Base-by-base conservation (phyloP, 2,329 filamentous ascomycete species). In the Fusarium graminum region DNA sequence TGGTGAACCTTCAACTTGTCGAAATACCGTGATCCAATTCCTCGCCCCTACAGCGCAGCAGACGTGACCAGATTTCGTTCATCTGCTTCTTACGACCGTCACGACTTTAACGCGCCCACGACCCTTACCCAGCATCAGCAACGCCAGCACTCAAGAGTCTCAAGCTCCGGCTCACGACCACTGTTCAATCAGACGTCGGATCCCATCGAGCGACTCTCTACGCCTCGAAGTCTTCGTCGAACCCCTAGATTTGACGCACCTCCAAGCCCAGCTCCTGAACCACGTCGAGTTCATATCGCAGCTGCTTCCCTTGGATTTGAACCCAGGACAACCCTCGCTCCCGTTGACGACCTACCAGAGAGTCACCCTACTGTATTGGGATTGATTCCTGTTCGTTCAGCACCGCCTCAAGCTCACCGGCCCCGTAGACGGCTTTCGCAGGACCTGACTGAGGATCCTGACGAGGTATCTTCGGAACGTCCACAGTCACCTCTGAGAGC, bases 31-130 rank as follows among this genome's bases (percentile, higher is more conserved):
- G 69, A 74, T 22, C 55, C 54, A 62, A 67, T 60, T 47, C 61
- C 59, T 51, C 59, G 67, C 40, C 67, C 71, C 47, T 68, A 52
- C 54, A 63, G 59, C 61, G 76, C 77, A 77, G 80, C 80, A 78
- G 81, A 80, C 75, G 80, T 82, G 81, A 80, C 81, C 71, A 78
- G 75, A 74, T 76, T 75, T 76, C 78, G 72, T 56, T 72, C 78
- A 66, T 72, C 75, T 44, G 72, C 74, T 69, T 75, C 75, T 84
- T 74, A 85, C 80, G 83, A 86, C 83, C 80, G 80, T 82, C 78
- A 85, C 85, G 83, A 85, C 74, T 78, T 72, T 78, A 75, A 85
- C 82, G 82, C 82, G 74, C 77, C 78, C 72, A 78, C 79, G 74
- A 75, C 78, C 63, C 67, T 72, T 70, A 72, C 75, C 75, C 79